Conservation (phyloP, 2,329 filamentous ascomycete genomes). For the Clonostachys sp. region DNA sequence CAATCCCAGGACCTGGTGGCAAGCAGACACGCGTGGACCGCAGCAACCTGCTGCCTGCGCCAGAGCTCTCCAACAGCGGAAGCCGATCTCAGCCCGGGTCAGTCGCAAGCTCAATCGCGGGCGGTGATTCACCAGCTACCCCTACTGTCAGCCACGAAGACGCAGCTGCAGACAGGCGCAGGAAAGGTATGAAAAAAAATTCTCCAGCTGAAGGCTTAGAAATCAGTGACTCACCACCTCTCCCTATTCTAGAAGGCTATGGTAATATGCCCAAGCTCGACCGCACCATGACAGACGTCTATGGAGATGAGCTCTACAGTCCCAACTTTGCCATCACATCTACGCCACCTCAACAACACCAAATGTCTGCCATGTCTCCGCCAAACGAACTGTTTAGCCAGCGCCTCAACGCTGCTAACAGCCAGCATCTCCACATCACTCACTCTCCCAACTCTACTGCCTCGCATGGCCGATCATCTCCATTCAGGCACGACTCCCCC, state of each 20-base stretch:
- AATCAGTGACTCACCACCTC: slow-evolving; percentile 53
- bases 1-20: slow-evolving; percentile 23
- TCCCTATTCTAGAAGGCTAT: slow-evolving; percentile 49
- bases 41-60: slow-evolving; percentile 31
- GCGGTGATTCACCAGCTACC: slow-evolving; percentile 55
- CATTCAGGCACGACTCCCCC: slow-evolving; percentile 71
- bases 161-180: slow-evolving; percentile 42
- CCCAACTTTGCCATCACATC: slow-evolving; percentile 59
- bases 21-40: slow-evolving; percentile 32
- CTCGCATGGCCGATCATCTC: slow-evolving; percentile 62
- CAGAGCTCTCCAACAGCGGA: slow-evolving; percentile 32
- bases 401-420: slow-evolving; percentile 74
- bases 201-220: neutral
- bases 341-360: slow-evolving; percentile 42
- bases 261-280: slow-evolving; percentile 69
- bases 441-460: slow-evolving; percentile 42
- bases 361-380: slow-evolving; percentile 37
- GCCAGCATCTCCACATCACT: slow-evolving; percentile 59
- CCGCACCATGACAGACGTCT: slow-evolving; percentile 81
- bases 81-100: slow-evolving; percentile 46
- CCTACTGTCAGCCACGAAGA: slow-evolving; percentile 45
- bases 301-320: slow-evolving; percentile 80
- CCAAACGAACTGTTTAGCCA: slow-evolving; percentile 64
- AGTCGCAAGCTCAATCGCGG: slow-evolving; percentile 49
- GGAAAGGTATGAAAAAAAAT: slow-evolving; percentile 44